A percentile compares a stretch with the other conserved stretches of the same genome.
These are phyloP conservation scores for Pseudopithomyces chartarum DNA, from an alignment of 2,329 filamentous ascomycete genomes.

Conservation along the genomic window DNA sequence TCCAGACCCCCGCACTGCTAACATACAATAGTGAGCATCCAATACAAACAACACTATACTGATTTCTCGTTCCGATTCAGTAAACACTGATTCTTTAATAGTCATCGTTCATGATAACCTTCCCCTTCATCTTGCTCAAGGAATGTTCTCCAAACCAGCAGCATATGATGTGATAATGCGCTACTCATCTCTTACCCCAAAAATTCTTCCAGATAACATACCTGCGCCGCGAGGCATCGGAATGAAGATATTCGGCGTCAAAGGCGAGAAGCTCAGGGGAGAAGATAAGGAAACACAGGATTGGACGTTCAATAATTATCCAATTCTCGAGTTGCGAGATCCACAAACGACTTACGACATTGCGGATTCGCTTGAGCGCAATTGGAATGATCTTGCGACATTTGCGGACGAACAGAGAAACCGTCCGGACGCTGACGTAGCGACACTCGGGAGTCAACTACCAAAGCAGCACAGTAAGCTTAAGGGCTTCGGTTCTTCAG, in stretches of 20 bases:
- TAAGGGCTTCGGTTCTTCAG: not conserved
- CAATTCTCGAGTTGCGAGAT: conserved; percentile 53
- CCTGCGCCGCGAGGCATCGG: conserved; percentile 53
- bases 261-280: conserved; percentile 39
- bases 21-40: not conserved
- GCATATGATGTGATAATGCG: conserved; percentile 34
- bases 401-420: conserved; percentile 48
- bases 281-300: conserved; percentile 47
- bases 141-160: conserved; percentile 32
- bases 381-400: conserved; percentile 29
- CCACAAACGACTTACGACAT: conserved; percentile 54
- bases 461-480: conserved; percentile 28
- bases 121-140: conserved; percentile 48
- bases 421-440: conserved; percentile 44
- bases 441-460: conserved; percentile 28
- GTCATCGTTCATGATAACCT: conserved; percentile 50
- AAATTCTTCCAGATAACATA: conserved; percentile 33
- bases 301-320: conserved; percentile 57
- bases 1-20: not conserved
- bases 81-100: not conserved
- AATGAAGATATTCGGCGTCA: conserved; percentile 58
- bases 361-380: conserved; percentile 28
- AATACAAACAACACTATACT: not conserved
- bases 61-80: not conserved
- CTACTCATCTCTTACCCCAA: conserved; percentile 33